Evolutionary conservation across 208 protist genomes (phyloP), one percentile per base, ranked within the genome.

Genomic region (Leptomonas pyrrhocoris): DNA sequence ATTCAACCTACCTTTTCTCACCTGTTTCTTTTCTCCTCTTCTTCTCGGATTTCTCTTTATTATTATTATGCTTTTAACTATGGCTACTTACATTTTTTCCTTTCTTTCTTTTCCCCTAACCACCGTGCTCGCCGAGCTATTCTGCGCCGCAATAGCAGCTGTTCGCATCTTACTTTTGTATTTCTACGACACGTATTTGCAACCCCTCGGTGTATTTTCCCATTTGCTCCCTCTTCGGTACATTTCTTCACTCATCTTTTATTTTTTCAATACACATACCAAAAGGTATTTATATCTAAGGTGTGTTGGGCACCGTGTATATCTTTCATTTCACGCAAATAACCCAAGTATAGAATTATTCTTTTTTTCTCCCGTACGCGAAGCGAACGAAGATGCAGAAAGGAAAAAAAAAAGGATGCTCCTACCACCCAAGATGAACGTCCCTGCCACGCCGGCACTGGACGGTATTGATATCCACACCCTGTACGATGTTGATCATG

Each of bases 361-460:
- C 23, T 46, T 62, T 38, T 31, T 54, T 54, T 23, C 19, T 30
- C n/a, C 49, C n/a, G 0, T 50, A 30, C 6, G 42, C 59, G 19
- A 65, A 43, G 61, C 13, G 9, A 43, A 15, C 54, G n/a, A 73
- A 53, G 42, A 48, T 0, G 56, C 27, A 13, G 6, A 40, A 62
- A 18, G 54, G 19, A 6, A 42, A 58, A 51, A 49, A 19, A 49
- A 13, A 69, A 66, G 42, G 27, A 66, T 49, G 18, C 23, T 56
- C 15, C 64, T 81, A 25, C 81, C 83, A 0, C 79, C 81, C 16
- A 76, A 70, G 46, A 66, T 87, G 45, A 74, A 84, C 57, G 77
- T 94, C 13, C 89, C 86, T 8, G 85, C 85, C 11, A 94, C 89
- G 45, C 89, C 89, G 30, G 82, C 85, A 40, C 74, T 94, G 53